Conservation (phyloP, 441 rosid species). For the Gossypium davidsonii region DNA sequence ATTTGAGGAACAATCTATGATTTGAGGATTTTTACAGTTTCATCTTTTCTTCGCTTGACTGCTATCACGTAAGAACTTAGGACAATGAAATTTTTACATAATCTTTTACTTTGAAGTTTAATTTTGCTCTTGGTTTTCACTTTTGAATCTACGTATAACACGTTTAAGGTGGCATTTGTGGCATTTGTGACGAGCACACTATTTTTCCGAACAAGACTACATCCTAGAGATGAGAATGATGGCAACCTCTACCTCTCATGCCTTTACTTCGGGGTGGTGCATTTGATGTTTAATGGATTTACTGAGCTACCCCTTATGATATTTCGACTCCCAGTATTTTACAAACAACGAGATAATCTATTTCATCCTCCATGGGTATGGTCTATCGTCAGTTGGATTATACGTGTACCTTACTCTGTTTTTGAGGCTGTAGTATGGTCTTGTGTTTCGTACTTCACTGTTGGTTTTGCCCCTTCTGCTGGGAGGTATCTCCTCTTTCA, state of each 20-base stretch:
- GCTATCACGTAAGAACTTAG: background rate
- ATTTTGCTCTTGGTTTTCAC: background rate
- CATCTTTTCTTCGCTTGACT: background rate
- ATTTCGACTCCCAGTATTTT: conserved; percentile 81
- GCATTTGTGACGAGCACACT: conserved; percentile 78
- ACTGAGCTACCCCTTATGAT: conserved; percentile 77
- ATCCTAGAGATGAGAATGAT: conserved; percentile 61
- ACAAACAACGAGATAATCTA: conserved; percentile 81
- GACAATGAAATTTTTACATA: background rate
- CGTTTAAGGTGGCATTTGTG: conserved; percentile 65
- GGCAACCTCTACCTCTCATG: conserved; percentile 74
- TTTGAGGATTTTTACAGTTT: background rate
- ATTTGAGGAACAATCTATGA: background rate
- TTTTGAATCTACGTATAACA: conserved; percentile 1
- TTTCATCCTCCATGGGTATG: conserved; percentile 96
- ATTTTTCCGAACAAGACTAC: conserved; percentile 70
- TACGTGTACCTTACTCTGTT: conserved; percentile 80
- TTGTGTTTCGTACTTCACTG: conserved; percentile 67
- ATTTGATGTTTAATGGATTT: conserved; percentile 89
- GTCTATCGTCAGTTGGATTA: conserved; percentile 68
- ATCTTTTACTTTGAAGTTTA: conserved; percentile 1
- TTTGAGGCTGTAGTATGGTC: conserved; percentile 87
- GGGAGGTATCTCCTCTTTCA: conserved; percentile 43
- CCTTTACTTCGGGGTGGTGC: conserved; percentile 78
- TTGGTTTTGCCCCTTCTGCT: conserved; percentile 71